Conservation (phyloP, 2,329 filamentous ascomycete genomes). For the Xylariaceae sp. region DNA sequence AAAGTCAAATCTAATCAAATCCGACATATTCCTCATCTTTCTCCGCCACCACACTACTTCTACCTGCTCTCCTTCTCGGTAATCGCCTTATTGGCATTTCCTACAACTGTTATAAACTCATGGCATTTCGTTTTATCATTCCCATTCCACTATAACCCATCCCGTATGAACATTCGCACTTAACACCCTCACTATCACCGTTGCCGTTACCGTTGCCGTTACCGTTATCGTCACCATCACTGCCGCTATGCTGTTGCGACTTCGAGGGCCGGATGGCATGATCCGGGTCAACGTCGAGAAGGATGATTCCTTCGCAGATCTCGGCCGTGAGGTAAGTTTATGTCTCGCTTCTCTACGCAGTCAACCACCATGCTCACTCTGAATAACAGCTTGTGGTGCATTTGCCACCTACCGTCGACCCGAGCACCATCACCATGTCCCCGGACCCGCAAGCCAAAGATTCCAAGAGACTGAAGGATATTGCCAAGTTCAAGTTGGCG, state of each 20-base stretch:
- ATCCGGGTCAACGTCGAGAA: constrained; percentile 80
- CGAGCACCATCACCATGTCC: constrained; percentile 62
- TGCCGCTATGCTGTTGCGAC: constrained; percentile 89
- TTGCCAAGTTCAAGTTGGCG: constrained; percentile 57
- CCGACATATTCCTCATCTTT: constrained; percentile 13
- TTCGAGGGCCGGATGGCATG: constrained; percentile 91
- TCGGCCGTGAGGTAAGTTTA: constrained; percentile 53
- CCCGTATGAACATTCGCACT: not conserved
- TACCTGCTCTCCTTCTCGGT: not conserved
- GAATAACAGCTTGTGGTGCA: constrained; percentile 56
- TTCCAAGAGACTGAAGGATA: constrained; percentile 60
- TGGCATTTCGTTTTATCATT: not conserved
- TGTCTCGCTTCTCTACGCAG: not conserved
- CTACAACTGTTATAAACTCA: not conserved
- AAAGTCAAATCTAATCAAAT: constrained; percentile 4
- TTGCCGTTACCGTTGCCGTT: too few relatives aligned
- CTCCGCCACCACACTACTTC: constrained; percentile 5
- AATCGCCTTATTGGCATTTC: too few relatives aligned
- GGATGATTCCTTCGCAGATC: constrained; percentile 70
- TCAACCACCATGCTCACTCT: constrained; percentile 12
- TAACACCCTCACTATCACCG: constrained; percentile 34
- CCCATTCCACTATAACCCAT: not conserved
- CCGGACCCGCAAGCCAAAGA: constrained; percentile 63
- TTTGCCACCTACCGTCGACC: constrained; percentile 64
- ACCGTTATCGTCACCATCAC: too few relatives aligned